Base-by-base conservation (phyloP, 768 basidiomycete genomes). In the Lactarius hatsudake region DNA sequence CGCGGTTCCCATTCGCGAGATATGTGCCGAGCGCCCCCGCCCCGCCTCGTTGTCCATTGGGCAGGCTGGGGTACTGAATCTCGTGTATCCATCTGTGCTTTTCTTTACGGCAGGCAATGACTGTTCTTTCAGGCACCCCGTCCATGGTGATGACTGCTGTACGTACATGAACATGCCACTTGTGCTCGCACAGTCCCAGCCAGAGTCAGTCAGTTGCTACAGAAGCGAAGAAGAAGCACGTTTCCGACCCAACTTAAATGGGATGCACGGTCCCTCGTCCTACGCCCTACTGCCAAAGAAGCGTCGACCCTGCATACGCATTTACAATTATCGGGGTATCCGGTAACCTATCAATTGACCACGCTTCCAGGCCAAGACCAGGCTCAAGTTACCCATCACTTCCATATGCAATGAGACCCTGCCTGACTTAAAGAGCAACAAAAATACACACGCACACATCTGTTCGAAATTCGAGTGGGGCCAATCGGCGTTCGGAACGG, bases 21-120 rank as follows among this genome's bases (percentile, higher is more conserved):
- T 53, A 48, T 59, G 38, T 45, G 26, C 17, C 51, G 54, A 58
- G 66, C 65, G 65, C 48, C n/a, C n/a, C n/a, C n/a, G n/a, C n/a
- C 48, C 38, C 15, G 17, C 28, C 28, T 34, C 48, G 28, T n/a
- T 34, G 30, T 42, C 40, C 32, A 32, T 15, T 53, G 51, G 51
- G 23, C 23, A 51, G 10, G n/a, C n/a, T n/a, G 20, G 45, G 45
- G 30, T 13, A 32, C 53, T 30, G 36, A 61, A 61, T 62, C 65
- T 66, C 65, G 5, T 17, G 55, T 66, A 28, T 36, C 26, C 51
- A 66, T 62, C 65, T 62, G n/a, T 23, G 18, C 9, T 28, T 56
- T 40, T 28, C 38, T 53, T 66, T 58, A 58, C 65, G 61, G 55
- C 61, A 58, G 12, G 2, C 6, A 2, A 5, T 53, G 15, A 13